phyloP scores from a whole-genome alignment of 2,329 filamentous ascomycete genomes.

The Ophiosphaerella narmari region DNA sequence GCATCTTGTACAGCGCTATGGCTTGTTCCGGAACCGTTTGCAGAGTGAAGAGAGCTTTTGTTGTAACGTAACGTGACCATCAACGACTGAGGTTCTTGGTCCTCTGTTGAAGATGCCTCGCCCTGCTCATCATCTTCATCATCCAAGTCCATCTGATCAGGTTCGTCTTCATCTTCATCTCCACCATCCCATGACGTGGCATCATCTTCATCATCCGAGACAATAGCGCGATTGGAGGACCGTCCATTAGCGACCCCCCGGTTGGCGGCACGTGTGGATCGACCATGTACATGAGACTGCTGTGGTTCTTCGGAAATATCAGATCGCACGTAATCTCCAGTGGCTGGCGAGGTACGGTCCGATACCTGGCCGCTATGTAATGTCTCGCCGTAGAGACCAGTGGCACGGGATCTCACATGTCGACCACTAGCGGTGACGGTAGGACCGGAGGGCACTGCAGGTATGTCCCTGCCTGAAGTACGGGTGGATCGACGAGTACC shows the following conservation, averaged over 20 bases:
- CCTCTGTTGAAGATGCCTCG: slow-evolving; percentile 47
- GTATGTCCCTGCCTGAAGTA: slow-evolving; percentile 74
- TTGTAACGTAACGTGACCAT: slow-evolving; percentile 69
- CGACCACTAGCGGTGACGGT: slow-evolving; percentile 82
- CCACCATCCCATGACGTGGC: slow-evolving; percentile 69
- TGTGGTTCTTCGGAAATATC: slow-evolving; percentile 54
- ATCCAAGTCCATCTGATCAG: slow-evolving; percentile 67
- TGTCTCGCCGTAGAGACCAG: slow-evolving; percentile 66
- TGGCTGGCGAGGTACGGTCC: slow-evolving; percentile 48
- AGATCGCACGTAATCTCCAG: slow-evolving; percentile 50
- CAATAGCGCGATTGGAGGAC: slow-evolving; percentile 46
- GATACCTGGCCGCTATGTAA: slow-evolving; percentile 60
- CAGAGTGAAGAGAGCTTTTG: slow-evolving; percentile 19
- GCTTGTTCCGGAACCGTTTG: not conserved
- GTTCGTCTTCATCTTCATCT: slow-evolving; percentile 74
- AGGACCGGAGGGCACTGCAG: slow-evolving; percentile 68
- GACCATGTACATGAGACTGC: slow-evolving; percentile 45
- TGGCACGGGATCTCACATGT: slow-evolving; percentile 70
- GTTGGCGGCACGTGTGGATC: slow-evolving; percentile 47
- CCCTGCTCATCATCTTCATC: slow-evolving; percentile 56
- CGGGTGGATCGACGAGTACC: slow-evolving; percentile 68
- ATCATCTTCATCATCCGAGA: slow-evolving; percentile 70
- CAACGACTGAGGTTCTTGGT: slow-evolving; percentile 59
- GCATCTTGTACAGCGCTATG: not conserved
- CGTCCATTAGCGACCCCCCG: slow-evolving; percentile 23